Conservation (phyloP, 176 grass and related monocot species). For the Elaeis guineensis region DNA sequence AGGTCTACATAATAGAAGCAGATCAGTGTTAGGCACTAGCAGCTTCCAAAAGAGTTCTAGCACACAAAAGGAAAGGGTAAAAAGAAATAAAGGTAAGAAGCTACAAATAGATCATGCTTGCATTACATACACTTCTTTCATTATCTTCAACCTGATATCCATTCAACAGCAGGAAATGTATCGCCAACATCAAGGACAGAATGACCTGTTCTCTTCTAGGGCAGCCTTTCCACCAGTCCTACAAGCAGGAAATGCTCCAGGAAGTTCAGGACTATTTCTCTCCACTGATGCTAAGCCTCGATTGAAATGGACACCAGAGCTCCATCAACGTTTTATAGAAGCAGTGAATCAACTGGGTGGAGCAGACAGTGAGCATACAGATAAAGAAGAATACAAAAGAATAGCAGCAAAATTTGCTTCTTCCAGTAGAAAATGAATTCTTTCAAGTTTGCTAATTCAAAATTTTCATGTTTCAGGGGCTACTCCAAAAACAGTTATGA, state of each 20-base stretch:
- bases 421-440: constrained; percentile 2
- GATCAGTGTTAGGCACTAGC: constrained; percentile 3
- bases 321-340: constrained; percentile 93
- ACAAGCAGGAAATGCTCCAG: constrained; percentile 56
- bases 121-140: neutral
- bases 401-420: neutral
- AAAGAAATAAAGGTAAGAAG: constrained; percentile 6
- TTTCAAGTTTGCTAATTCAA: constrained; percentile 11
- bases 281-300: constrained; percentile 95
- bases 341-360: constrained; percentile 95
- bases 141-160: constrained; percentile 15
- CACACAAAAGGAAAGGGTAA: neutral
- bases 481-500: constrained; percentile 97
- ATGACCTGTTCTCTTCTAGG: constrained; percentile 56
- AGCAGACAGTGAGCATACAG: constrained; percentile 81
- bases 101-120: no score
- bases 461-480: constrained; percentile 67
- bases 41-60: constrained; percentile 12
- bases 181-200: constrained; percentile 67
- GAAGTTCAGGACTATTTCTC: constrained; percentile 85
- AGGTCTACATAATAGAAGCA: constrained; percentile 2
- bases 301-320: constrained; percentile 96
- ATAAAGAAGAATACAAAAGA: neutral
- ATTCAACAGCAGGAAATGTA: constrained; percentile 57
- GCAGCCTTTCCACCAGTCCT: constrained; percentile 64